phyloP scores from a whole-genome alignment of 202 grass and related monocot species.

The Schoenoplectus tabernaemontani region DNA sequence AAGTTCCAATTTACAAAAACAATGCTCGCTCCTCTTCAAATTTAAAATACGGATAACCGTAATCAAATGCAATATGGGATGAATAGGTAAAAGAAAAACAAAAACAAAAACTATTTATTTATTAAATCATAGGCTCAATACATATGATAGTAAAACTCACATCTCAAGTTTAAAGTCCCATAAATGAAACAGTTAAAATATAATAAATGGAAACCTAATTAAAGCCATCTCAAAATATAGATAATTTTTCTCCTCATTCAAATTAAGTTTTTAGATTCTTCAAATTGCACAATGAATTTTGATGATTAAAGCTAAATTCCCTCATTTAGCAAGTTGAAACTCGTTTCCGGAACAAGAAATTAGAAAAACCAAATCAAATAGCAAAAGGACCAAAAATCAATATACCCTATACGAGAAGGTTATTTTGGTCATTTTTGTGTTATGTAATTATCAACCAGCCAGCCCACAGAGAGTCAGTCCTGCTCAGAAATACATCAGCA shows the following conservation, averaged over 20 bases:
- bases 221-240: no score
- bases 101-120: no score
- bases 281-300: background rate
- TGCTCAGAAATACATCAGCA: constrained; percentile 15
- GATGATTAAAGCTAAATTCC: background rate
- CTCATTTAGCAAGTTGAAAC: background rate
- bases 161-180: no score
- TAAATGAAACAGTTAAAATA: no score
- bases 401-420: background rate
- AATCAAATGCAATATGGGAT: background rate
- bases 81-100: background rate
- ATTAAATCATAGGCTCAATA: no score
- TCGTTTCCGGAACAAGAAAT: background rate
- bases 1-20: no score
- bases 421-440: constrained; percentile 4
- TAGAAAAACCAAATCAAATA: background rate
- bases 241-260: no score
- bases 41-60: background rate
- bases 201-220: no score
- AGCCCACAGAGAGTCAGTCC: constrained; percentile 15
- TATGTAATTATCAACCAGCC: constrained; percentile 20
- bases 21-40: background rate
- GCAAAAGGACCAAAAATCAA: background rate
- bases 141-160: no score
- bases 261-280: background rate